These are phyloP conservation scores for Plantago coronopus DNA, from an alignment of 305 asterid genomes.

Conservation along the genomic window DNA sequence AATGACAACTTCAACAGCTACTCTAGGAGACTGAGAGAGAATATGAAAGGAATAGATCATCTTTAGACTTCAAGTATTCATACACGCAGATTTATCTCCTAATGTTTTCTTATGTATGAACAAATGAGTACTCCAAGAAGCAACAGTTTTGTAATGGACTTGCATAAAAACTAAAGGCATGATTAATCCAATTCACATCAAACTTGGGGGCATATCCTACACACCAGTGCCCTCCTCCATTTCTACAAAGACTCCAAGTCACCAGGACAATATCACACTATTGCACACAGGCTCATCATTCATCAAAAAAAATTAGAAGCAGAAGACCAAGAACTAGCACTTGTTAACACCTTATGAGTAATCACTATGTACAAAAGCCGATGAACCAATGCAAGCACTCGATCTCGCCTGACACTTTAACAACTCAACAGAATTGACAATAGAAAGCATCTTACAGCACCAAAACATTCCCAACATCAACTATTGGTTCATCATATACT, in stretches of 20 bases:
- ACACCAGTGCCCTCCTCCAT: neutral
- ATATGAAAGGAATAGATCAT: neutral
- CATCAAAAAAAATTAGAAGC: too few species aligned
- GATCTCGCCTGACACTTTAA: neutral
- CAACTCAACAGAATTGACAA: neutral
- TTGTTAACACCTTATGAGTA: neutral
- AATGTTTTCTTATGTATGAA: neutral
- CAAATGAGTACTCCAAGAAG: neutral
- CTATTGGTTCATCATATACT: too few species aligned
- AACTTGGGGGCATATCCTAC: too few species aligned
- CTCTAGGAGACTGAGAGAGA: neutral
- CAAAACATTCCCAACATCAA: neutral
- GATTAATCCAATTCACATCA: too few species aligned
- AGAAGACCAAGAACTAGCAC: neutral
- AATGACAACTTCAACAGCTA: conserved; percentile 2
- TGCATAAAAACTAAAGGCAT: neutral
- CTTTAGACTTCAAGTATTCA: neutral
- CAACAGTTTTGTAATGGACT: neutral
- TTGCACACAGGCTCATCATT: too few species aligned
- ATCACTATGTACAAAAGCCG: neutral
- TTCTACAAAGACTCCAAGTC: too few species aligned
- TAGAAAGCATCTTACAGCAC: neutral
- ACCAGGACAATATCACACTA: too few species aligned
- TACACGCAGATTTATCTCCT: neutral
- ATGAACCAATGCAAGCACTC: neutral